Evolutionary conservation across 495 filamentous ascomycete species (phyloP).

Genomic region (Immersiella caudata): DNA sequence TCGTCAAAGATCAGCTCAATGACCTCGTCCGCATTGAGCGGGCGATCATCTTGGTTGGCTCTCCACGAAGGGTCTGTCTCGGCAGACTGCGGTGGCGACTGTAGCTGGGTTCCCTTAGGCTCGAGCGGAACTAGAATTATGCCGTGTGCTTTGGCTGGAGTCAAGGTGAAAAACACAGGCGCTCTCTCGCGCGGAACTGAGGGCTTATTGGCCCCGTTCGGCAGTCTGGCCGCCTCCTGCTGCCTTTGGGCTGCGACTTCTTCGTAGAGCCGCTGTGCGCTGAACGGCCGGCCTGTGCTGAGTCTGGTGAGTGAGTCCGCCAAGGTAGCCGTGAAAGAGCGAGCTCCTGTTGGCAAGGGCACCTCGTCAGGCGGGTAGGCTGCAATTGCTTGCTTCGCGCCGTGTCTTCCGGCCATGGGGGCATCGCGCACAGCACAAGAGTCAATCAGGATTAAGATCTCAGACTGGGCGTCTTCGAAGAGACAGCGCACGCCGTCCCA

Average conservation of each 20-base stretch:
- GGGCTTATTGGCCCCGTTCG: constrained; percentile 49
- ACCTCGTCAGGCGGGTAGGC: constrained; percentile 54
- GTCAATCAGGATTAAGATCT: constrained; percentile 54
- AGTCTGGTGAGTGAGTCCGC: constrained; percentile 53
- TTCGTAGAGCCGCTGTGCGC: constrained; percentile 52
- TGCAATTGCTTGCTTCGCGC: constrained; percentile 59
- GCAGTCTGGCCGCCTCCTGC: constrained; percentile 41
- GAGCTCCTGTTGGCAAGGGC: constrained; percentile 44
- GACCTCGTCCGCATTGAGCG: constrained; percentile 45
- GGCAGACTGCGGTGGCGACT: constrained; percentile 44
- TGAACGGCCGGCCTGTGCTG: constrained; percentile 51
- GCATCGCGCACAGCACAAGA: constrained; percentile 49
- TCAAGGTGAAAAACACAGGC: constrained; percentile 53
- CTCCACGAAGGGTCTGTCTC: constrained; percentile 41
- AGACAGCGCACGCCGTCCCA: constrained; percentile 55
- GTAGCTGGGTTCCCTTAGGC: constrained; percentile 37
- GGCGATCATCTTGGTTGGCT: constrained; percentile 39
- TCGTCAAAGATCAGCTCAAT: constrained; percentile 57
- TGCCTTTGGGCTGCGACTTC: constrained; percentile 49
- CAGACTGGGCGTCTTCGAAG: constrained; percentile 54
- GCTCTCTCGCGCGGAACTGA: constrained; percentile 41
- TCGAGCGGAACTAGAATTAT: constrained; percentile 50
- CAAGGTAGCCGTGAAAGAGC: constrained; percentile 55
- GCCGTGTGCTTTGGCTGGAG: constrained; percentile 50
- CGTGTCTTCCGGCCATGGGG: constrained; percentile 45